A percentile compares a stretch with the other conserved stretches of the same genome.
Conservation (phyloP, 1,284 basidiomycete species). For the Boletus sp. region DNA sequence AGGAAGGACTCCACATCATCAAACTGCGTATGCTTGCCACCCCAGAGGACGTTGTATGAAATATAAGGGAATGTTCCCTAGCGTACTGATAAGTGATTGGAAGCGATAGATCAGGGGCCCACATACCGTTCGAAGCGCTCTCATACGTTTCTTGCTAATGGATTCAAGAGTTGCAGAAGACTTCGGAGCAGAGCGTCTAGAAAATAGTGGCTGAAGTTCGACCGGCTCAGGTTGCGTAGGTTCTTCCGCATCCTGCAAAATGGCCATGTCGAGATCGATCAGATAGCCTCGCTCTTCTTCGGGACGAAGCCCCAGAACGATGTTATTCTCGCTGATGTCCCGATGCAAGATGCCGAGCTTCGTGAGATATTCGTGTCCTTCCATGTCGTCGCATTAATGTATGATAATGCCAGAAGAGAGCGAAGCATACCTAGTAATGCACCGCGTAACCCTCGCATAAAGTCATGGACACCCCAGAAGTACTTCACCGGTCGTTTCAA, state of each 20-base stretch:
- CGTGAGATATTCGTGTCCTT: slow-evolving; percentile 25
- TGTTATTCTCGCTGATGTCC: slow-evolving; percentile 25
- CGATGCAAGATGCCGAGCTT: slow-evolving; percentile 17
- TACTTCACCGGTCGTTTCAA: slow-evolving; percentile 19
- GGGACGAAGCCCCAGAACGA: slow-evolving; percentile 17
- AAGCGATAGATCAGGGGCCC: no score
- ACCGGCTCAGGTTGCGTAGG: not conserved
- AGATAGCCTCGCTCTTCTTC: slow-evolving; percentile 19
- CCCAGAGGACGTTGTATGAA: not conserved
- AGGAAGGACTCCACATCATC: slow-evolving; percentile 8
- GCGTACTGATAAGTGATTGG: not conserved
- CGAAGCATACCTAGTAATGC: slow-evolving; percentile 11
- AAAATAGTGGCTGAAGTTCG: not conserved
- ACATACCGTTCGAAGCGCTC: no score
- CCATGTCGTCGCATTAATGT: not conserved
- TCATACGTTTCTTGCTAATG: no score
- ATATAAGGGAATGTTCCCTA: slow-evolving; percentile 3
- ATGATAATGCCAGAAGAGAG: not conserved
- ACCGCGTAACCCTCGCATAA: slow-evolving; percentile 13
- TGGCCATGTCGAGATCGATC: slow-evolving; percentile 24
- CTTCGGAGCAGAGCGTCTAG: not conserved
- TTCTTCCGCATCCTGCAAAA: not conserved
- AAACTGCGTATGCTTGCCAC: slow-evolving; percentile 2
- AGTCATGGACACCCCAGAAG: slow-evolving; percentile 21
- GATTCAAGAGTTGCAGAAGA: not conserved